Base-by-base conservation (phyloP, 768 basidiomycete genomes). In the Gelatoporia subvermispora region DNA sequence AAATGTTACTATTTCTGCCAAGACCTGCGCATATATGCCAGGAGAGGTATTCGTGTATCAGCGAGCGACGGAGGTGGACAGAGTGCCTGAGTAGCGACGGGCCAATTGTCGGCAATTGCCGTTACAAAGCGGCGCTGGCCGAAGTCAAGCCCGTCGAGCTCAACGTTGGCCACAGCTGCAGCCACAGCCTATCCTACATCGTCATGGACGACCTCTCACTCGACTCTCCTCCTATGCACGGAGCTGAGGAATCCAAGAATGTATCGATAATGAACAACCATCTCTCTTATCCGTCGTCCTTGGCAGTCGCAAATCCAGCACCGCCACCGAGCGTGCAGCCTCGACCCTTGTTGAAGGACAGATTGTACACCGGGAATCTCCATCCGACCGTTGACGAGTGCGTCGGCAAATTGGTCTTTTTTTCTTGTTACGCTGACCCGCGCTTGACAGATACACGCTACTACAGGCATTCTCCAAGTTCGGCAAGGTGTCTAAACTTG, bases 401-500 rank as follows among this genome's bases (percentile, higher is more conserved):
- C 51, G 64, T 38, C 40, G 7, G 25, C 24, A 21, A 9, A 25
- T 37, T 24, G 17, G 49, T 25, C 24, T 18, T 45, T 42, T 15
- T 2, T n/a, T n/a, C n/a, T n/a, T n/a, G n/a, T n/a, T n/a, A n/a
- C n/a, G n/a, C n/a, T n/a, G n/a, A n/a, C n/a, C n/a, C n/a, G n/a
- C n/a, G n/a, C n/a, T n/a, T n/a, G n/a, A n/a, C 60, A 95, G 93
- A 66, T 91, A 92, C 67, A 74, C 90, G 3, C 75, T 99, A 15
- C 78, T 98, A 18, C 89, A 94, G 66, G 67, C 94, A 31, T 96
- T 96, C 68, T 79, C 87, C 25, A 93, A 88, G 68, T 93, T 84
- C 64, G 96, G 96, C 47, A 93, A 91, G 67, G 78, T 98, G 51
- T 79, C 91, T 18, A 91, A 93, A 56, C 78, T 97, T 44, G 96